Evolutionary conservation across 345 rosid genomes (phyloP).

Genomic region (Populus tremula): DNA sequence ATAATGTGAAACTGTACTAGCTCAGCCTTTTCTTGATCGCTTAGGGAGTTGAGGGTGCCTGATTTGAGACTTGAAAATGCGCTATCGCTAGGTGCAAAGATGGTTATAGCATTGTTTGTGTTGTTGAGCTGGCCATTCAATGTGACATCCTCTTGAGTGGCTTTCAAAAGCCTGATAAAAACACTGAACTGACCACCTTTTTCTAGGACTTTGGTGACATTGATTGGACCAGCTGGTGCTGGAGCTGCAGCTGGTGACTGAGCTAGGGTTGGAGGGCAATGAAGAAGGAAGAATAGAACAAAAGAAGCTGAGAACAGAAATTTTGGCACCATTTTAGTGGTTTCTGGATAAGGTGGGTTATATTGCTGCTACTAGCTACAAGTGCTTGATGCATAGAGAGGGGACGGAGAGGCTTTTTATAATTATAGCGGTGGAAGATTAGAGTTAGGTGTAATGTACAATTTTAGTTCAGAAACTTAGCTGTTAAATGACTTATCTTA

Average conservation of each 20-base stretch:
- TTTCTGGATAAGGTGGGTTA: background rate
- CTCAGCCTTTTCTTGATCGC: constrained; percentile 32
- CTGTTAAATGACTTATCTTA: background rate
- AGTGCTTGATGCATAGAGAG: background rate
- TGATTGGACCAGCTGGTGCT: constrained; percentile 26
- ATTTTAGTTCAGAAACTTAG: background rate
- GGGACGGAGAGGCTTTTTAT: background rate
- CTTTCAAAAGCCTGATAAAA: constrained; percentile 32
- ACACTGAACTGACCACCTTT: constrained; percentile 38
- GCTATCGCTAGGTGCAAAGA: constrained; percentile 35
- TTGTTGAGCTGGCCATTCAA: constrained; percentile 38
- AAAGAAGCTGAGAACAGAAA: background rate
- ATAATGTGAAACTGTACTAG: constrained; percentile 40
- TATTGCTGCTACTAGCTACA: background rate
- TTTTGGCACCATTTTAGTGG: background rate
- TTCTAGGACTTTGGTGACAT: constrained; percentile 35
- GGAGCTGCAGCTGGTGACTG: constrained; percentile 10
- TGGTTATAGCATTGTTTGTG: constrained; percentile 38
- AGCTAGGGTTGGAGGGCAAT: background rate
- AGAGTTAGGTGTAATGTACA: background rate
- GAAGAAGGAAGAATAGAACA: background rate
- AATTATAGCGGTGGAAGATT: background rate
- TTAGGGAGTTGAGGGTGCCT: constrained; percentile 41
- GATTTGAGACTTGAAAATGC: constrained; percentile 38
- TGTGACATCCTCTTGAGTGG: constrained; percentile 29